A percentile compares a stretch with the other conserved stretches of the same genome.
Conservation (phyloP, 257 asterid genomes). For the Scutellaria baicalensis region DNA sequence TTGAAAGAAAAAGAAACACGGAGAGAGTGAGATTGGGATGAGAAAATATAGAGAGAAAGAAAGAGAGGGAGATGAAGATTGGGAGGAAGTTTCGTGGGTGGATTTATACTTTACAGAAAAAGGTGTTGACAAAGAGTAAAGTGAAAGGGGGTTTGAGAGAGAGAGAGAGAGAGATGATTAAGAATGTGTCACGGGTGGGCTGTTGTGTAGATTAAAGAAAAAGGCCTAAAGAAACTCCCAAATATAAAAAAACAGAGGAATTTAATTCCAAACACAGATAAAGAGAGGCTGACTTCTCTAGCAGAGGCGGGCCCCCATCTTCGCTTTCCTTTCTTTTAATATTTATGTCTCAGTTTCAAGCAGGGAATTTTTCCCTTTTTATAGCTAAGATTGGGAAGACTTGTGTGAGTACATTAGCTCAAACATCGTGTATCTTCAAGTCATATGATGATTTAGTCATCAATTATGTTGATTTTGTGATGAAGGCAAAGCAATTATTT, state of each 20-base stretch:
- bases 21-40: neutral
- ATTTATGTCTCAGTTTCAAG: too few relatives aligned
- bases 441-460: too few relatives aligned
- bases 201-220: slow-evolving; percentile 17
- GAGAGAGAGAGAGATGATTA: slow-evolving; percentile 20
- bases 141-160: slow-evolving; percentile 31
- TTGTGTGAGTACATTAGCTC: too few relatives aligned
- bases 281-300: slow-evolving; percentile 17
- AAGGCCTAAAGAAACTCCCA: slow-evolving; percentile 33
- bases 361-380: neutral
- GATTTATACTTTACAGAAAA: slow-evolving; percentile 1
- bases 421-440: too few relatives aligned
- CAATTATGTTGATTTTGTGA: neutral
- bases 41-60: neutral
- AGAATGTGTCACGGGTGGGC: slow-evolving; percentile 57
- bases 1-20: neutral
- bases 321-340: neutral
- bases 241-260: slow-evolving; percentile 8
- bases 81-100: slow-evolving; percentile 15
- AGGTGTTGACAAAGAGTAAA: slow-evolving; percentile 53
- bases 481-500: neutral
- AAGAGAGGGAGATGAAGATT: neutral
- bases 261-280: slow-evolving; percentile 25
- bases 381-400: too few relatives aligned
- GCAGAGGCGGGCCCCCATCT: slow-evolving; percentile 36